A percentile compares a stretch with the other conserved stretches of the same genome.
Conservation (phyloP, 768 basidiomycete genomes). For the Agaricus subrufescens region DNA sequence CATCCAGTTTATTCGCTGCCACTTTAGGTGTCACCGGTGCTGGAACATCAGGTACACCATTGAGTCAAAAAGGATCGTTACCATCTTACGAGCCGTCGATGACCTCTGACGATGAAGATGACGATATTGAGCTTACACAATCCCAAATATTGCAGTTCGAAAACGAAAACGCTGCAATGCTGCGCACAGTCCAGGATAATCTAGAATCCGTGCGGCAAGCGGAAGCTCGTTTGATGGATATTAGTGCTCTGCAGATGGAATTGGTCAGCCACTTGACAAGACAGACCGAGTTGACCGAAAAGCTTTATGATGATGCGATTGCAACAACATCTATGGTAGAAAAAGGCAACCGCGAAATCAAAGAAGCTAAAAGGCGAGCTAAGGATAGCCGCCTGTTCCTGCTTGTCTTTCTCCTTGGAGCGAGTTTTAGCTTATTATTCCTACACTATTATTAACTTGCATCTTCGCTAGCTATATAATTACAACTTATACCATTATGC, state of each 20-base stretch:
- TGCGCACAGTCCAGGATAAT: conserved; percentile 80
- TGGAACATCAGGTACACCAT: conserved; percentile 15
- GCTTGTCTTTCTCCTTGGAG: conserved; percentile 87
- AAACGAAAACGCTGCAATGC: conserved; percentile 81
- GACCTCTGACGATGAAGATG: conserved; percentile 49
- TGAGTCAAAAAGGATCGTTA: conserved; percentile 7
- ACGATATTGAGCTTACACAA: conserved; percentile 76
- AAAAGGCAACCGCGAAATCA: conserved; percentile 86
- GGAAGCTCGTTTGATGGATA: conserved; percentile 88
- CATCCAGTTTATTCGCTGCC: conserved; percentile 53
- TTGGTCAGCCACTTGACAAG: conserved; percentile 80
- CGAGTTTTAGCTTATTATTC: conserved; percentile 88
- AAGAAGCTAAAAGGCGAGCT: conserved; percentile 82
- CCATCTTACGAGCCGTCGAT: conserved; percentile 26
- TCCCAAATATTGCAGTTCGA: conserved; percentile 94
- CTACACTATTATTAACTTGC: conserved; percentile 76
- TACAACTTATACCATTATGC: conserved; percentile 13
- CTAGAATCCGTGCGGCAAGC: conserved; percentile 89
- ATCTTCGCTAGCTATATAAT: conserved; percentile 13
- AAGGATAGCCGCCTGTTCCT: conserved; percentile 88
- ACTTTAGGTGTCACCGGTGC: conserved; percentile 44
- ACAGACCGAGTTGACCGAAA: conserved; percentile 91
- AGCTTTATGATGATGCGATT: conserved; percentile 92
- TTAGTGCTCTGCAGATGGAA: conserved; percentile 90
- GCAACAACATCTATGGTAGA: conserved; percentile 81